Conservation (phyloP, 192 early-diverging fungal genomes). For the Podila epicladia region DNA sequence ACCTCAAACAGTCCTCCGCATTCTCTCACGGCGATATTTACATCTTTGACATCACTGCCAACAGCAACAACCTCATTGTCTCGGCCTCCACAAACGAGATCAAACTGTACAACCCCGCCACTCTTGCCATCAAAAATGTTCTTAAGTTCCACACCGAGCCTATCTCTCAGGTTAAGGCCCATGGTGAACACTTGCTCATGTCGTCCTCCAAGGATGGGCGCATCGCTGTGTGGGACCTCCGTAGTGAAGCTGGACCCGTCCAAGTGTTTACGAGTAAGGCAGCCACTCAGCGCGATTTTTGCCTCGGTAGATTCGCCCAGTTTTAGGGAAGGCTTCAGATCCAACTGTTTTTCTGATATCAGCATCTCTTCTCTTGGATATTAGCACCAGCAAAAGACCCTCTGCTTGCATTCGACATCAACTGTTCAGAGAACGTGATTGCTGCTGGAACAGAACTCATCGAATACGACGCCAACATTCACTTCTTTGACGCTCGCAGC, state of each 20-base stretch:
- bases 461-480: conserved; percentile 55
- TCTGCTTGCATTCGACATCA: conserved; percentile 64
- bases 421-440: conserved; percentile 57
- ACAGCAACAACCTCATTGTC: conserved; percentile 53
- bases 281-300: no score
- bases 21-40: conserved; percentile 61
- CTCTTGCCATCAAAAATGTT: conserved; percentile 54
- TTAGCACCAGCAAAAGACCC: conserved; percentile 33
- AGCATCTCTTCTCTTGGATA: neutral
- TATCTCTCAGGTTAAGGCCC: conserved; percentile 69
- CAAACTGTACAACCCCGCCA: conserved; percentile 68
- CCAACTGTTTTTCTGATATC: no score
- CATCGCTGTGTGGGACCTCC: conserved; percentile 77
- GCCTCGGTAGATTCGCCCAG: conserved; percentile 6
- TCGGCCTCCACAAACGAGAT: conserved; percentile 73
- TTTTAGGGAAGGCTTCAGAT: neutral
- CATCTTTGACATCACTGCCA: conserved; percentile 66
- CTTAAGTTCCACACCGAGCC: conserved; percentile 66
- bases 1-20: conserved; percentile 41
- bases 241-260: conserved; percentile 57
- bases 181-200: conserved; percentile 65
- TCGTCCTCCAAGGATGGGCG: conserved; percentile 70
- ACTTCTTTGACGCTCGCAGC: conserved; percentile 59
- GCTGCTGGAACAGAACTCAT: conserved; percentile 64
- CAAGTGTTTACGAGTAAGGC: conserved; percentile 67